Evolutionary conservation across 2,329 filamentous ascomycete genomes (phyloP).

Genomic region (Colletotrichum simmondsii): DNA sequence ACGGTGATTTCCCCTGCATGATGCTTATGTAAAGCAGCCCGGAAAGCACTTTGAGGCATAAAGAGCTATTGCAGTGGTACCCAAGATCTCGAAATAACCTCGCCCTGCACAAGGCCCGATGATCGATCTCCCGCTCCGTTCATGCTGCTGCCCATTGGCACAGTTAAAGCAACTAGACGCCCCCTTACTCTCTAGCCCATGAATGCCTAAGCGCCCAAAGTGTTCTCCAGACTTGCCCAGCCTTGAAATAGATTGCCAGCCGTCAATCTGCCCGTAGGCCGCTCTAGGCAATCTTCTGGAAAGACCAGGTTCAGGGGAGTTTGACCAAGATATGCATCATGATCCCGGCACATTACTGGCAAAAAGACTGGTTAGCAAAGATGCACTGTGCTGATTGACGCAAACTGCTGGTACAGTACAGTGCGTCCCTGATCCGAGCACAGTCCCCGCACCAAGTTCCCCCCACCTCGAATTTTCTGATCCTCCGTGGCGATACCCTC

Average conservation of each 20-base stretch:
- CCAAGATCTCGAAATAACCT: too few relatives aligned
- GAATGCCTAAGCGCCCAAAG: neutral
- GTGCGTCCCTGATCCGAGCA: neutral
- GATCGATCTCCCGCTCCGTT: too few relatives aligned
- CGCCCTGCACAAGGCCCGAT: too few relatives aligned
- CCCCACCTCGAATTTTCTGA: conserved; percentile 32
- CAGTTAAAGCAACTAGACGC: too few relatives aligned
- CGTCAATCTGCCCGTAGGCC: neutral
- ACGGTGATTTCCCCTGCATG: neutral
- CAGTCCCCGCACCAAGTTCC: conserved; percentile 20
- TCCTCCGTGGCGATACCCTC: conserved; percentile 12
- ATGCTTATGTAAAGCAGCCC: neutral
- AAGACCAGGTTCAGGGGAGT: neutral
- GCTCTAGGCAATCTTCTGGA: conserved; percentile 26
- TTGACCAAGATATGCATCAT: neutral
- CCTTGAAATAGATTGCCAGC: neutral
- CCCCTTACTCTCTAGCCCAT: neutral
- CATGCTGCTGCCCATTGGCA: too few relatives aligned
- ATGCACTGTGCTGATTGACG: neutral
- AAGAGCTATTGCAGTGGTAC: too few relatives aligned
- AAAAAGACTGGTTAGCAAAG: neutral
- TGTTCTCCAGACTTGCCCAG: neutral
- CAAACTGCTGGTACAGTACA: fast-evolving
- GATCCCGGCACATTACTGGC: neutral
- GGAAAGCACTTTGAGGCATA: neutral